These are phyloP conservation scores for Ormosia semicastrata DNA, from an alignment of 306 rosid genomes.

Conservation along the genomic window DNA sequence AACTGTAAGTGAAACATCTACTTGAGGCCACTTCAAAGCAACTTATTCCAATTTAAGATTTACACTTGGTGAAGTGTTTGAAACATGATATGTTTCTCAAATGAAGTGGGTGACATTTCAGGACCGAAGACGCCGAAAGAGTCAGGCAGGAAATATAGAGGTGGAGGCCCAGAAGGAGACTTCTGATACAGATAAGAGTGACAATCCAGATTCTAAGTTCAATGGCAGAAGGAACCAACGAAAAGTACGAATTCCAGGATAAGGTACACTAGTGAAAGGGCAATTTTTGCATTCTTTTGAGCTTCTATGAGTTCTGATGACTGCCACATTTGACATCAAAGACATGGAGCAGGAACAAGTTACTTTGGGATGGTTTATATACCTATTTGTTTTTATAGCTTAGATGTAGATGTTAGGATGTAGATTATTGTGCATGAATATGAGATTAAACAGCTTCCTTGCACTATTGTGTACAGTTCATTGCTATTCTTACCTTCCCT, in stretches of 20 bases:
- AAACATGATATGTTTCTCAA: constrained; percentile 17
- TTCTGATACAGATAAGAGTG: constrained; percentile 57
- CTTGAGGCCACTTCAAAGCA: neutral
- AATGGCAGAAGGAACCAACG: constrained; percentile 45
- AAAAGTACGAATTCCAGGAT: constrained; percentile 10
- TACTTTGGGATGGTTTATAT: constrained; percentile 35
- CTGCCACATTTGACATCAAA: constrained; percentile 39
- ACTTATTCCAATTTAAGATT: neutral
- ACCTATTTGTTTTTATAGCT: constrained; percentile 33
- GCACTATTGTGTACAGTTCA: constrained; percentile 53
- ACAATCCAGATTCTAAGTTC: constrained; percentile 44
- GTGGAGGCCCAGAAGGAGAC: constrained; percentile 38
- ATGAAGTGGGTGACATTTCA: constrained; percentile 30
- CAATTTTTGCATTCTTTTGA: constrained; percentile 45
- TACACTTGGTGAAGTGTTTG: neutral
- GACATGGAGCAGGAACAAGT: constrained; percentile 27
- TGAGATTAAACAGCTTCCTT: constrained; percentile 37
- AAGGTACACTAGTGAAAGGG: constrained; percentile 27
- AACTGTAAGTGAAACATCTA: neutral
- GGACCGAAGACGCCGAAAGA: constrained; percentile 69
- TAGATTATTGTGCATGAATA: constrained; percentile 43
- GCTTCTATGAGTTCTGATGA: constrained; percentile 34
- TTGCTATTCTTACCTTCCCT: constrained; percentile 20
- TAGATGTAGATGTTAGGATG: constrained; percentile 52
- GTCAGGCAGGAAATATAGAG: constrained; percentile 46